Evolutionary conservation across 176 grass and related monocot genomes (phyloP), one percentile per base, ranked within the genome.

Genomic region (Juncus effusus): DNA sequence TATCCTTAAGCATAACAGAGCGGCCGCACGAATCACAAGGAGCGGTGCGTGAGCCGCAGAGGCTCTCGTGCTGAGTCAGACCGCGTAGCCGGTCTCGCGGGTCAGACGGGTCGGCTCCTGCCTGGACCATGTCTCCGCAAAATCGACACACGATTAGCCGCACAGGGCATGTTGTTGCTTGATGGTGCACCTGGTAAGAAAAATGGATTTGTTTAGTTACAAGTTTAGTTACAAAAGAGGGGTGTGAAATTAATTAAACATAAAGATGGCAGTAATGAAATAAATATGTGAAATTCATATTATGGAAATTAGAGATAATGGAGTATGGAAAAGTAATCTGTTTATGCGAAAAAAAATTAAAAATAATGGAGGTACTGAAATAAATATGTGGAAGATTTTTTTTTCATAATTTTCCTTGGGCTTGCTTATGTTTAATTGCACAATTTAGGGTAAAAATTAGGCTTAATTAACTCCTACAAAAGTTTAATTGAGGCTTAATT

Each of bases 1-100:
- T 99, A 7, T 99, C 88, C 76, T 99, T 99, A 19, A 99, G 83
- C 89, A 93, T 99, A 38, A 99, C 81, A 2, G 89, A 93, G 35
- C 89, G 81, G 1, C 89, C 88, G 49, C 89, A 99, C 3, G 89
- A 99, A 65, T 93, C 88, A 40, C 94, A 99, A 8, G 88, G 94
- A 61, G 85, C 85, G 15, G 94, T 99, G 66, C 94, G 81, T 13
- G 94, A 99, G 67, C 94, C 94, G 15, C 94, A 99, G 2, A 89
- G 78, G 72, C 94, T 99, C 78, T 99, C 94, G 15, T 99, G 94
- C 62, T 92, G 85, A 11, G 79, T 82, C 60, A 99, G 80, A 13
- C 87, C 87, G 62, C 80, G 75, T 50, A 93, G 72, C 40, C 85
- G 75, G 55, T 99, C 85, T 44, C 83, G 81, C 19, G 77, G 77